Base-by-base conservation (phyloP, 176 grass and related monocot species). In the Urochloa ruziziensis region DNA sequence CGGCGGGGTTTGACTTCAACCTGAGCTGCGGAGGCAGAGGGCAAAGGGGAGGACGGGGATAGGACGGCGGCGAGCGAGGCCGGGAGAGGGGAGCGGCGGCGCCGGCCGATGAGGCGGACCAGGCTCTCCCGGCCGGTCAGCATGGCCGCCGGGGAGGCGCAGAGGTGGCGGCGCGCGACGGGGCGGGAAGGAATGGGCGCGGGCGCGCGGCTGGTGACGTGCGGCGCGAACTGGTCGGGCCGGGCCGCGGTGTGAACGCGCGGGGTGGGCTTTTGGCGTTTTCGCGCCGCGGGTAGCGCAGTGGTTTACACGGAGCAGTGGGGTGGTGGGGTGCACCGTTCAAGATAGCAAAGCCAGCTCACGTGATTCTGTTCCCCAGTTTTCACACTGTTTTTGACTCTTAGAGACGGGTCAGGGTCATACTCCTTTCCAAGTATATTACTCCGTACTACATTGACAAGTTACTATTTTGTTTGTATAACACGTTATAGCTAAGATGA, bases 41-140 rank as follows among this genome's bases (percentile, higher is more conserved):
- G 70, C 40, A 4, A 27, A 29, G 61, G 70, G 62, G 69, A 68
- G 75, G 23, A 18, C 7, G 30, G 29, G 58, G 35, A 64, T 16
- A 94, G 83, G 64, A 71, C 74, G 18, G 39, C 25, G 35, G 80
- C 49, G 48, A 87, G 73, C 23, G 67, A 28, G 57, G 71, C 75
- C 27, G 87, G 89, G 46, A 86, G 89, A 81, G 83, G 67, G 62
- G 82, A 14, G 35, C 89, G 73, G 37, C 87, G 96, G 75, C 93
- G 93, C 77, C 89, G 86, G 46, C 93, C 89, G 63, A 96, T 85
- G 62, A 99, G 96, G 54, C 89, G 93, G 42, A 84, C 81, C 62
- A 94, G 74, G 85, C 89, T 92, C 73, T 90, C 91, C 72, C 96
- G 67, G 8, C 87, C 93, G 48, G 70, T 92, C 36, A 98, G 85